Evolutionary conservation across 2,329 filamentous ascomycete species (phyloP).

Genomic region (Mollisia scopiformis): DNA sequence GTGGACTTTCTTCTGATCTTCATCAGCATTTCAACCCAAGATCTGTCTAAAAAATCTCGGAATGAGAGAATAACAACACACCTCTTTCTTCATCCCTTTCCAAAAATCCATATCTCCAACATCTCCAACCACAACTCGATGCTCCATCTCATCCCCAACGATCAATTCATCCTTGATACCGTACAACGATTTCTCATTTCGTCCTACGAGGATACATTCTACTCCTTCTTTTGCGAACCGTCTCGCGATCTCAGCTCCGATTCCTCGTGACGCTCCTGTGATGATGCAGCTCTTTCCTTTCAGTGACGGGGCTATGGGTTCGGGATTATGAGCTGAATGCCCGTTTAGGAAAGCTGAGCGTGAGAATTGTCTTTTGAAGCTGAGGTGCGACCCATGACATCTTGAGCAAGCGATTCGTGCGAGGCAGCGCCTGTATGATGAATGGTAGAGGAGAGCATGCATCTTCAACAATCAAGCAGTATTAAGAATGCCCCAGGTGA

Average conservation of each 20-base stretch:
- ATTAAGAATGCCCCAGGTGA: not conserved
- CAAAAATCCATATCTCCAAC: slow-evolving; percentile 33
- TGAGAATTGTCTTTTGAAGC: not conserved
- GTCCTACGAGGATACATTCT: slow-evolving; percentile 62
- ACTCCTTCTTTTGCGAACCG: slow-evolving; percentile 67
- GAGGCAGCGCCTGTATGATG: not conserved
- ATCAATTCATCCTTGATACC: slow-evolving; percentile 52
- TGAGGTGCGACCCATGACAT: not conserved
- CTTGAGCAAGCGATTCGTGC: not conserved
- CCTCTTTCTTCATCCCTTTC: slow-evolving; percentile 26
- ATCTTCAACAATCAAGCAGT: not conserved
- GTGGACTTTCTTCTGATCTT: slow-evolving; percentile 41
- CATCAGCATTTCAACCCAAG: not conserved
- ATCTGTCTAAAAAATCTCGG: not conserved
- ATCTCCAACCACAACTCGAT: slow-evolving; percentile 31
- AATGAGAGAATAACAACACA: slow-evolving; percentile 17
- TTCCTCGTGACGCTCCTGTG: slow-evolving; percentile 72
- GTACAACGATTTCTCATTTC: slow-evolving; percentile 62
- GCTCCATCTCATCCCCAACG: not conserved
- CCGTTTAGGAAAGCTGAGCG: not conserved
- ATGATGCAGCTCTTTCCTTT: slow-evolving; percentile 47
- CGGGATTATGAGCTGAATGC: not conserved
- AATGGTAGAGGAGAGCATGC: not conserved
- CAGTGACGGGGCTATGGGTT: not conserved
- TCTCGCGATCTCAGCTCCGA: slow-evolving; percentile 68